phyloP scores from a whole-genome alignment of 306 rosid genomes.

The Cicer judaicum region DNA sequence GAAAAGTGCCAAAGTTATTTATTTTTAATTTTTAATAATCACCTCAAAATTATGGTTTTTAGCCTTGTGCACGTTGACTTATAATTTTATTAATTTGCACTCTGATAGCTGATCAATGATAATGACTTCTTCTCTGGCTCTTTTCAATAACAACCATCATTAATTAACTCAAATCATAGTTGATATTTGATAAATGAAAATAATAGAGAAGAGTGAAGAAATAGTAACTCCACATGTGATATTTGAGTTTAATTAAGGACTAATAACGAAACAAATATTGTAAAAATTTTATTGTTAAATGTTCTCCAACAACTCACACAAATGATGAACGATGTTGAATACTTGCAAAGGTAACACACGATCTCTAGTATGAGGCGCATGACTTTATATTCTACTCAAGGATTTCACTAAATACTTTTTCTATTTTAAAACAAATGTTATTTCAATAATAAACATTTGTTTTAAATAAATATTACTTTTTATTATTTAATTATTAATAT shows the following conservation, averaged over 20 bases:
- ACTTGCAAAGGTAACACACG: not conserved
- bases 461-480: too few relatives aligned
- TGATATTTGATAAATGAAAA: not conserved
- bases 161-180: not conserved
- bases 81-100: not conserved
- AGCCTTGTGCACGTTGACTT: slow-evolving; percentile 31
- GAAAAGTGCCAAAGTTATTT: slow-evolving; percentile 1
- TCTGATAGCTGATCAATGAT: not conserved
- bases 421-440: too few relatives aligned
- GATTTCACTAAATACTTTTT: too few relatives aligned
- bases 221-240: slow-evolving; percentile 43
- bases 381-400: not conserved
- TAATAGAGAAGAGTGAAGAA: not conserved
- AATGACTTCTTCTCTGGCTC: slow-evolving; percentile 8
- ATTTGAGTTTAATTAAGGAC: not conserved
- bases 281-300: not conserved
- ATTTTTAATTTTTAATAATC: not conserved
- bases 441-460: too few relatives aligned
- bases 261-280: not conserved
- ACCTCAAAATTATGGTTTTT: slow-evolving; percentile 16
- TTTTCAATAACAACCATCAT: slow-evolving; percentile 27
- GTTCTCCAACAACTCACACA: not conserved
- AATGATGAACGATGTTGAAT: not conserved
- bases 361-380: not conserved
- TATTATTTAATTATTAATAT: too few relatives aligned